Evolutionary conservation across 148 eudicot species (phyloP).

Genomic region (Diospyros lotus): DNA sequence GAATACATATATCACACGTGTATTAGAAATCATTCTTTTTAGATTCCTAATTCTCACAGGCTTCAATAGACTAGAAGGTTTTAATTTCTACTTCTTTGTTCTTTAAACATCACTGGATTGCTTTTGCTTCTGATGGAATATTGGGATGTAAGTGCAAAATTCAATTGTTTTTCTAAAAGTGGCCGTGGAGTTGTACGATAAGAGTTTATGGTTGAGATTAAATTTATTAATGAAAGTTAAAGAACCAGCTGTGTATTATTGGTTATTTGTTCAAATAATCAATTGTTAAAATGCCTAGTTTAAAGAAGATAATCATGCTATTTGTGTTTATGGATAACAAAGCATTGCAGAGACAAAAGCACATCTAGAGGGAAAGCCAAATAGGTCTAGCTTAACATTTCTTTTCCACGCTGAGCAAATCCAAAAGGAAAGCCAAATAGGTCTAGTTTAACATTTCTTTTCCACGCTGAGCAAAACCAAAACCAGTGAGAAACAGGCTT

Average conservation of each 20-base stretch:
- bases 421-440: slow-evolving; percentile 21
- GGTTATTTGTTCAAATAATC: neutral
- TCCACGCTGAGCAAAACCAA: neutral
- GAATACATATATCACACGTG: slow-evolving; percentile 23
- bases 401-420: neutral
- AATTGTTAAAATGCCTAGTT: slow-evolving; percentile 15
- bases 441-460: slow-evolving; percentile 18
- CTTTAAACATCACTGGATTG: too few species aligned
- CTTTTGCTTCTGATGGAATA: slow-evolving; percentile 23
- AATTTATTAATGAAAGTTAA: neutral
- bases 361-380: slow-evolving; percentile 23
- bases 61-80: too few species aligned
- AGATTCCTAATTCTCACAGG: too few species aligned
- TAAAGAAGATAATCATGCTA: slow-evolving; percentile 15
- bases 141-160: slow-evolving; percentile 37
- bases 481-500: neutral
- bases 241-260: neutral
- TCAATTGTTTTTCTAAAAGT: slow-evolving; percentile 39
- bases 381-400: slow-evolving; percentile 19
- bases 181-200: slow-evolving; percentile 41
- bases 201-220: slow-evolving; percentile 22
- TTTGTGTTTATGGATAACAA: slow-evolving; percentile 27
- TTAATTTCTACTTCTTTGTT: too few species aligned
- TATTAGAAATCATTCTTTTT: slow-evolving; percentile 14
- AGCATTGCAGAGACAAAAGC: slow-evolving; percentile 29